phyloP scores from a whole-genome alignment of 352 stramenopile species.

The Thraustochytrium sp. region DNA sequence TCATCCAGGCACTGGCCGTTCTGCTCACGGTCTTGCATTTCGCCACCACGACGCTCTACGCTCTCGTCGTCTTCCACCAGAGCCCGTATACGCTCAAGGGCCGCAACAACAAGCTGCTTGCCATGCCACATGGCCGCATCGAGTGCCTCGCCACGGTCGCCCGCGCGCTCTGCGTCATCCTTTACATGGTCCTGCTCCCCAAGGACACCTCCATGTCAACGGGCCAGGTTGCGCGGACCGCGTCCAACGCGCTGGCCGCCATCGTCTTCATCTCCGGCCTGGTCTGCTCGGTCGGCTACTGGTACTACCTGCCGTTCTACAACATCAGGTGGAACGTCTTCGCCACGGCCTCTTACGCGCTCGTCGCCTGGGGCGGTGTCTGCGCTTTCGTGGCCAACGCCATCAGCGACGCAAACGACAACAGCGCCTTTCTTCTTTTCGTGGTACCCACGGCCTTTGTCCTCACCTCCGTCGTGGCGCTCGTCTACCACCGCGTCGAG shows the following conservation, averaged over 20 bases:
- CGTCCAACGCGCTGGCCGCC: background rate
- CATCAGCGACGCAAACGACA: background rate
- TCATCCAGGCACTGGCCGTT: background rate
- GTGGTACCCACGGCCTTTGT: background rate
- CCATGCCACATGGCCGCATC: constrained; percentile 17
- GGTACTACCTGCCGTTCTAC: constrained; percentile 31
- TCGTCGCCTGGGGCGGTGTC: constrained; percentile 1
- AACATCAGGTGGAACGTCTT: constrained; percentile 39
- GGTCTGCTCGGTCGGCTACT: background rate
- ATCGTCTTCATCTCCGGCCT: background rate
- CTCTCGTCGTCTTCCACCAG: constrained; percentile 20
- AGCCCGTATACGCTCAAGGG: background rate
- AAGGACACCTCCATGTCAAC: background rate
- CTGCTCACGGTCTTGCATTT: background rate
- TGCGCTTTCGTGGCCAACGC: constrained; percentile 15
- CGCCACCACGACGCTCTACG: background rate
- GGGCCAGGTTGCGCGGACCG: background rate
- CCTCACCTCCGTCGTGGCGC: background rate
- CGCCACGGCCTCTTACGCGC: background rate
- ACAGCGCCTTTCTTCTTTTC: constrained; percentile 20
- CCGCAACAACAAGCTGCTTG: constrained; percentile 14
- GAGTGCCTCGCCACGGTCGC: background rate
- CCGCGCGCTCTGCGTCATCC: background rate
- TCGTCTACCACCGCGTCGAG: background rate
- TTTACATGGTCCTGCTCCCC: background rate